Percentiles rank a stretch among this genome's conserved stretches.
Conservation (phyloP, 805 yeast species). For the Lipomyces yamanashiensis region DNA sequence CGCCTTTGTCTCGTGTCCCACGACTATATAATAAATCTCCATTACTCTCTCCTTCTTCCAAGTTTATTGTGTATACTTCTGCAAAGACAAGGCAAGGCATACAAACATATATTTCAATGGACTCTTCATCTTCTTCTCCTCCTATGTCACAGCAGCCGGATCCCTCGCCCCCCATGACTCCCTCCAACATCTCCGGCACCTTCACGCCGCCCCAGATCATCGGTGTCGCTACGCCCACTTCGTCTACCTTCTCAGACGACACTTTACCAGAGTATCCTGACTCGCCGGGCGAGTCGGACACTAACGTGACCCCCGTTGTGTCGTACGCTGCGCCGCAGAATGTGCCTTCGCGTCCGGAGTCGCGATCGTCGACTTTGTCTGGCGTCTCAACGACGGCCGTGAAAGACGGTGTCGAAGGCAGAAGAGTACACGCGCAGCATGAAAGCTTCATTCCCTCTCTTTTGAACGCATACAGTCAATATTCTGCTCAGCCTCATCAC, state of each 20-base stretch:
- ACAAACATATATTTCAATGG: background rate
- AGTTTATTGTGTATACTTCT: too few relatives aligned
- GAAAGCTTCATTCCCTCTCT: constrained; percentile 5
- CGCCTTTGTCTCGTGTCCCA: background rate
- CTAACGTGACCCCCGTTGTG: background rate
- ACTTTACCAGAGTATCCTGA: constrained; percentile 16
- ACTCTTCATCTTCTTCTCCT: background rate
- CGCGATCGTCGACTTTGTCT: constrained; percentile 61
- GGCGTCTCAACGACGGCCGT: constrained; percentile 76
- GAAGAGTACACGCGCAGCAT: constrained; percentile 43
- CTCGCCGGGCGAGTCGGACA: constrained; percentile 12
- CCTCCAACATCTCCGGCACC: background rate
- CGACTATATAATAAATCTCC: background rate
- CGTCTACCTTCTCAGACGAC: constrained; percentile 9
- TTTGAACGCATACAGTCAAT: constrained; percentile 2
- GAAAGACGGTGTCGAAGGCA: constrained; percentile 74
- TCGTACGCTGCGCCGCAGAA: constrained; percentile 5
- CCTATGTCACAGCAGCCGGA: background rate
- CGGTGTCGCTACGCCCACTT: constrained; percentile 18
- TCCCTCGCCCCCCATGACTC: background rate
- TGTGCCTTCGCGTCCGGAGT: constrained; percentile 52
- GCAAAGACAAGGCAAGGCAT: too few relatives aligned
- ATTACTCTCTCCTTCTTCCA: background rate
- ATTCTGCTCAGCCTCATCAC: constrained; percentile 13
- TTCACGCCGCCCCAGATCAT: constrained; percentile 17